Conservation (phyloP, 73 alveolate genomes). For the Loxodes magnus region DNA sequence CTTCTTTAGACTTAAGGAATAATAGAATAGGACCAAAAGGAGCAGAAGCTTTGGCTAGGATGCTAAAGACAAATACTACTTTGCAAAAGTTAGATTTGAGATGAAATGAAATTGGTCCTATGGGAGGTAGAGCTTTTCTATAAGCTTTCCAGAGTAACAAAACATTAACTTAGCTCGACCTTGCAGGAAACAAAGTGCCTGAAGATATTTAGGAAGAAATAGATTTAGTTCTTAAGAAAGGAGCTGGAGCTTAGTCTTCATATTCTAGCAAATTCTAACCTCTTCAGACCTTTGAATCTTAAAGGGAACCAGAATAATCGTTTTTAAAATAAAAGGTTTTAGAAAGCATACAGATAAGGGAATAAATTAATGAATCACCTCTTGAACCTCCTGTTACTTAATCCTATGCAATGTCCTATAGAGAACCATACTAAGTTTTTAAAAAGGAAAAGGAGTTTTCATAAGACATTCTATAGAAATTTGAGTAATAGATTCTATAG, state of each 20-base stretch:
- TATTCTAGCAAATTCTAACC: neutral
- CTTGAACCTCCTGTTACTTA: neutral
- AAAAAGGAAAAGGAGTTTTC: neutral
- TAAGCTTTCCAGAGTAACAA: constrained; percentile 11
- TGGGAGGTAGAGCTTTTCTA: constrained; percentile 32
- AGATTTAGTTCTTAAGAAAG: constrained; percentile 21
- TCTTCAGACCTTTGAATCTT: too few relatives aligned
- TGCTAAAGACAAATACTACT: constrained; percentile 14
- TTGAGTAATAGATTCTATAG: neutral
- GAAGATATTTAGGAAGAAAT: constrained; percentile 20
- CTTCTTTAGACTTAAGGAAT: constrained; percentile 25
- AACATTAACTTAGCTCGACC: constrained; percentile 9
- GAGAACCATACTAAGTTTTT: neutral
- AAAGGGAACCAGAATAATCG: neutral
- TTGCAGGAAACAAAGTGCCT: constrained; percentile 33
- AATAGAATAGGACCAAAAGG: constrained; percentile 38
- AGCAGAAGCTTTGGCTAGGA: constrained; percentile 9
- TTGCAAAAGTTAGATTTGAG: constrained; percentile 23
- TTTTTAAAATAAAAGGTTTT: neutral
- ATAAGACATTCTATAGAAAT: neutral
- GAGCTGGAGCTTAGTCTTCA: constrained; percentile 8
- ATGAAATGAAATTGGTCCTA: constrained; percentile 38
- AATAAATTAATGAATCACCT: neutral
- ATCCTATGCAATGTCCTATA: neutral
- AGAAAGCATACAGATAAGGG: neutral